Percentiles rank a stretch among this genome's conserved stretches.
These are phyloP conservation scores for Talaromyces marneffei DNA, from an alignment of 2,329 filamentous ascomycete species.

Conservation along the genomic window DNA sequence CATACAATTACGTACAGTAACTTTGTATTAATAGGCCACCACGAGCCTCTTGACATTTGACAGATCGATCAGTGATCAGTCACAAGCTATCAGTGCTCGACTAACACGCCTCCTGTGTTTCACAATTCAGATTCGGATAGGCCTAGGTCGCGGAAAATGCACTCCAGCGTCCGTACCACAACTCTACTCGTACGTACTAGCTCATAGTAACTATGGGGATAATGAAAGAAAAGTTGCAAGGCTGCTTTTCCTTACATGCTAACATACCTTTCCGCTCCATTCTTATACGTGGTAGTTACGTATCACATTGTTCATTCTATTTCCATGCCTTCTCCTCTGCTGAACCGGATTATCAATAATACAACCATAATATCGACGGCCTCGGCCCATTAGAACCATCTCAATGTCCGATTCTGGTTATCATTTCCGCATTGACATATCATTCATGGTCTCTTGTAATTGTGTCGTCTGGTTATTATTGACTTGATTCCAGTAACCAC, in stretches of 20 bases:
- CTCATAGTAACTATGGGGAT: too few species aligned
- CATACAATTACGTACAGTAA: not conserved
- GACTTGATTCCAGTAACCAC: not conserved
- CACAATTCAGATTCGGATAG: not conserved
- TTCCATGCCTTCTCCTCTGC: not conserved
- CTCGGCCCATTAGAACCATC: not conserved
- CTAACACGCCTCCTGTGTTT: not conserved
- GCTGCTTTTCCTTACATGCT: not conserved
- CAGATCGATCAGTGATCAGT: conserved; percentile 2
- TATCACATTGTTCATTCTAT: not conserved
- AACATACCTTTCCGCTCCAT: not conserved
- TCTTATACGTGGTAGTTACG: not conserved
- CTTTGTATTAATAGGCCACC: not conserved
- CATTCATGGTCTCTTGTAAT: not conserved
- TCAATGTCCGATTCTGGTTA: not conserved
- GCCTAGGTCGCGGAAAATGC: not conserved
- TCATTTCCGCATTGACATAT: not conserved
- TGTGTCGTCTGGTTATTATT: not conserved
- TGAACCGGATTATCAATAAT: not conserved
- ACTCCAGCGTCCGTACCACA: not conserved
- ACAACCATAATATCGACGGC: not conserved
- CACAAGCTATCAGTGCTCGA: not conserved
- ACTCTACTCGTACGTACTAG: too few species aligned
- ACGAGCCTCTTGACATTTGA: not conserved
- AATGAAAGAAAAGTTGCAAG: not conserved